Conservation (phyloP, 257 asterid genomes). For the Sherardia arvensis region DNA sequence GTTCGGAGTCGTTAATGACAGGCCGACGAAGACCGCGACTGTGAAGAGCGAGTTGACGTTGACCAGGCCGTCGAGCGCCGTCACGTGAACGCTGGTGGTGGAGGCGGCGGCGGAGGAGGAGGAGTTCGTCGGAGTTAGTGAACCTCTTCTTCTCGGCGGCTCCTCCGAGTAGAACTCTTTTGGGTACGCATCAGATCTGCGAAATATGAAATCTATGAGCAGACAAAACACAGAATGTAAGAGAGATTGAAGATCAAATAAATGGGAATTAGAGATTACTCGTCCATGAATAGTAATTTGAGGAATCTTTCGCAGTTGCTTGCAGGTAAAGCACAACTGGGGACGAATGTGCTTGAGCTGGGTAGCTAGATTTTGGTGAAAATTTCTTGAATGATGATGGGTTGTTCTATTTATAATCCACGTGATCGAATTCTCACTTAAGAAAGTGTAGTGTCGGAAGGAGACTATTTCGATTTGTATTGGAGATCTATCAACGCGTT, state of each 20-base stretch:
- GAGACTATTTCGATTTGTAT: neutral
- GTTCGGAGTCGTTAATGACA: constrained; percentile 60
- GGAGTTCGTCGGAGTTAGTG: constrained; percentile 11
- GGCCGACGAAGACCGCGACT: constrained; percentile 75
- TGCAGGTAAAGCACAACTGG: neutral
- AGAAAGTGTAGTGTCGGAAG: neutral
- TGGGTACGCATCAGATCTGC: constrained; percentile 29
- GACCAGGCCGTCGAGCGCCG: constrained; percentile 85
- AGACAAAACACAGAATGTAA: neutral
- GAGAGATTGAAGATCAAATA: neutral
- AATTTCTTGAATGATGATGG: neutral
- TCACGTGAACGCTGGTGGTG: constrained; percentile 77
- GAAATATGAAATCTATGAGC: neutral
- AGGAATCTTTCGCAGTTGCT: constrained; percentile 2
- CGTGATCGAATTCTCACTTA: neutral
- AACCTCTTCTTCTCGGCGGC: constrained; percentile 17
- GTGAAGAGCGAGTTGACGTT: constrained; percentile 87
- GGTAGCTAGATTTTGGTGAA: neutral
- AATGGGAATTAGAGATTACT: constrained; percentile 12
- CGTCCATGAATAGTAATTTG: constrained; percentile 11
- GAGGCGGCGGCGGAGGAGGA: constrained; percentile 13
- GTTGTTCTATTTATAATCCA: neutral
- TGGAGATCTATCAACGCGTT: neutral
- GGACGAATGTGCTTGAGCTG: constrained; percentile 9
- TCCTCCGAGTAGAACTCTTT: constrained; percentile 16